Percentiles rank a stretch among this genome's conserved stretches.
Conservation (phyloP, 192 early-diverging fungal species). For the Chytriomyces sp. region DNA sequence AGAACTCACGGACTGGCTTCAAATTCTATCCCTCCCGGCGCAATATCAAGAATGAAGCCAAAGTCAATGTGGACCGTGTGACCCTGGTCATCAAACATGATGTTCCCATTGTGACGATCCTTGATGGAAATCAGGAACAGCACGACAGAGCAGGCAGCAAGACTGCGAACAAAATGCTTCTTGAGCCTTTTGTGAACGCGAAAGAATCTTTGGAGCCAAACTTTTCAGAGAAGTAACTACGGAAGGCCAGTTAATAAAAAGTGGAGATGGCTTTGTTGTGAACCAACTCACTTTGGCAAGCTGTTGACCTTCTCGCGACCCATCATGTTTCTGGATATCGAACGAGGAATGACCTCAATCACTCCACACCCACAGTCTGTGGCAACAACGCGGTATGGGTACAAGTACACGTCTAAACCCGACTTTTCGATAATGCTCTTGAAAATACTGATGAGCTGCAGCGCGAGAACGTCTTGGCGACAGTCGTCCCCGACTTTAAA, state of each 20-base stretch:
- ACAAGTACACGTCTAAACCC: conserved; percentile 95
- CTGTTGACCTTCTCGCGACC: conserved; percentile 98
- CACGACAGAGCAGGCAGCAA: conserved; percentile 94
- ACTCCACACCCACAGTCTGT: conserved; percentile 97
- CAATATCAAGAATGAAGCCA: conserved; percentile 97
- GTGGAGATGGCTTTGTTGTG: not conserved
- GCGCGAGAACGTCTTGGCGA: conserved; percentile 95
- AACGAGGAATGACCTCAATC: conserved; percentile 97
- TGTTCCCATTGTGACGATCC: conserved; percentile 99
- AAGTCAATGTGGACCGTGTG: conserved; percentile 99
- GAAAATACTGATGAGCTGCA: conserved; percentile 97
- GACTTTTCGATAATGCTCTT: conserved; percentile 91
- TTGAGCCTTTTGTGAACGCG: conserved; percentile 84
- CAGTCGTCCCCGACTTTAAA: conserved; percentile 99
- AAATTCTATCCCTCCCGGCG: conserved; percentile 95
- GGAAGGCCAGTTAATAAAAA: not conserved
- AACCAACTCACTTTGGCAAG: conserved; percentile 71
- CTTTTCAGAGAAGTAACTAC: conserved; percentile 84
- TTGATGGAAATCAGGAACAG: conserved; percentile 96
- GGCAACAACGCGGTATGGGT: conserved; percentile 95
- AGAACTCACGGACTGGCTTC: conserved; percentile 85
- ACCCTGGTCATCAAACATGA: conserved; percentile 96
- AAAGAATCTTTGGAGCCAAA: conserved; percentile 91
- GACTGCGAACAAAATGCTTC: conserved; percentile 92
- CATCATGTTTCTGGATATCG: conserved; percentile 96